Percentiles rank a stretch among this genome's conserved stretches.
These are phyloP conservation scores for Tetradesmus obliquus DNA, from an alignment of 139 green algal species.

Conservation along the genomic window DNA sequence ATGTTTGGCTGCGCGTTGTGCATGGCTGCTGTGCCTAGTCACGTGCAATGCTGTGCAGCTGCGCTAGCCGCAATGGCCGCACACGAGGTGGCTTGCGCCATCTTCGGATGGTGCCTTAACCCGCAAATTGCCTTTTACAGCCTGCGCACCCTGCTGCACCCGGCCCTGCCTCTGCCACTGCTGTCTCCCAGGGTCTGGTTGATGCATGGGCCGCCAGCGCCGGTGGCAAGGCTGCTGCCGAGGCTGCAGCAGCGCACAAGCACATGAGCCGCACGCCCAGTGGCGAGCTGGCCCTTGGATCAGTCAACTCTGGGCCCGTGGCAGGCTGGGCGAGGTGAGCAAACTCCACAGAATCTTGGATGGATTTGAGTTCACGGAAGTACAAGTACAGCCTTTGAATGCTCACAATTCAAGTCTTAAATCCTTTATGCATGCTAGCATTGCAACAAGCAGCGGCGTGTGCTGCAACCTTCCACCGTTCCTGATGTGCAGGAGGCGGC, in stretches of 20 bases:
- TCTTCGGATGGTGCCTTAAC: no score
- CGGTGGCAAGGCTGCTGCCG: background rate
- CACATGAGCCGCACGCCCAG: constrained; percentile 8
- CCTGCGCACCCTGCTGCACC: background rate
- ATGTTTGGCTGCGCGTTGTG: background rate
- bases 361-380: no score
- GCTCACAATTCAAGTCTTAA: no score
- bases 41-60: background rate
- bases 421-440: no score
- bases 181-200: background rate
- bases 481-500: no score
- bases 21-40: background rate
- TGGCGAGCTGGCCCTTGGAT: constrained; percentile 13
- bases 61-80: no score
- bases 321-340: constrained; percentile 27
- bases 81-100: no score
- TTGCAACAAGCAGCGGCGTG: background rate
- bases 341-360: no score
- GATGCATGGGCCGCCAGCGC: background rate
- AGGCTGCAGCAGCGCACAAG: background rate
- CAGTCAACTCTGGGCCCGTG: background rate
- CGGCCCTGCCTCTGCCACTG: no score
- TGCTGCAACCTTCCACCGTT: background rate
- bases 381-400: no score
- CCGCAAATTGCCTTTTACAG: no score